Evolutionary conservation across 2,329 filamentous ascomycete genomes (phyloP).

Genomic region (Scedosporium aurantiacum): DNA sequence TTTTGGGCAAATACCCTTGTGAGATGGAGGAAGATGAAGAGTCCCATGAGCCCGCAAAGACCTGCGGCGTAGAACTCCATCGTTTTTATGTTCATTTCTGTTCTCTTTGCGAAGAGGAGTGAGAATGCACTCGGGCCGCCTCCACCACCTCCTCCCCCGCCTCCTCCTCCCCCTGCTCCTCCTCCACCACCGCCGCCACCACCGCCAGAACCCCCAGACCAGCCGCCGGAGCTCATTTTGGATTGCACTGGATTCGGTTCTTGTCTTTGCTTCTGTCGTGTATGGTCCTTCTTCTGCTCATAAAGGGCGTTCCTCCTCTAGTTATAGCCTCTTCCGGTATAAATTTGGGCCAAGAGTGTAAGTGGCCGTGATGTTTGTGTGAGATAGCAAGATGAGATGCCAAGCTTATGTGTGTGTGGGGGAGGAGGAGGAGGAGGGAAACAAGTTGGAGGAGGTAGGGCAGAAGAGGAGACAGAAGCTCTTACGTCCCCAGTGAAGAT

Average conservation of each 20-base stretch:
- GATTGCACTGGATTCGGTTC: not conserved
- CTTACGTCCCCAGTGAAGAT: not conserved
- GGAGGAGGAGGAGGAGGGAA: not conserved
- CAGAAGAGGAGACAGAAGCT: not conserved
- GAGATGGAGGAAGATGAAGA: constrained; percentile 10
- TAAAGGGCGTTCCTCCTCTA: not conserved
- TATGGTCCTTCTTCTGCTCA: not conserved
- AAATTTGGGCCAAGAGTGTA: not conserved
- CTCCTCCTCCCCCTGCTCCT: not conserved
- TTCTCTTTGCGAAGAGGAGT: constrained; percentile 9
- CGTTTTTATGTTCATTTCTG: constrained; percentile 8
- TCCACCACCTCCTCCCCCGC: not conserved
- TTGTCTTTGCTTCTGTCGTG: not conserved
- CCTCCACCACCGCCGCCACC: not conserved
- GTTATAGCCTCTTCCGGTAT: not conserved
- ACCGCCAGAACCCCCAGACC: not conserved
- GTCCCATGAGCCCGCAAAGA: constrained; percentile 8
- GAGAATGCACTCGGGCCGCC: constrained; percentile 4
- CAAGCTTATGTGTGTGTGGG: not conserved
- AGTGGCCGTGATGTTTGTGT: not conserved
- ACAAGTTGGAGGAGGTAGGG: not conserved
- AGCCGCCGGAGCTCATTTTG: constrained; percentile 13
- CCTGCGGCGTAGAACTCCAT: constrained; percentile 11
- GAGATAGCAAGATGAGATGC: not conserved
- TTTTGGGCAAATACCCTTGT: constrained; percentile 25